These are phyloP conservation scores for Cornus suecica DNA, from an alignment of 148 eudicot genomes.

Conservation along the genomic window DNA sequence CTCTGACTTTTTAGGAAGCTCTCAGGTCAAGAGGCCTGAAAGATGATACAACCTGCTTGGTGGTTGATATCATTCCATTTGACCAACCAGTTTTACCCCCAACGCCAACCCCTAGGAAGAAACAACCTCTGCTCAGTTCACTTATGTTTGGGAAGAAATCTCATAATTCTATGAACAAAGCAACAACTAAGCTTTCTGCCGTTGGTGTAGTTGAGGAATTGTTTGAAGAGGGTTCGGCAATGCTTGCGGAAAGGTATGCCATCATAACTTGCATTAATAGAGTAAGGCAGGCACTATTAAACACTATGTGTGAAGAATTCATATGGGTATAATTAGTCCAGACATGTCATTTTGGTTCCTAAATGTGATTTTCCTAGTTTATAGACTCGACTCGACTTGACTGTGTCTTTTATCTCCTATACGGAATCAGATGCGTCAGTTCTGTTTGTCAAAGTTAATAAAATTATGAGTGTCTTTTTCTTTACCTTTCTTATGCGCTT, in stretches of 20 bases:
- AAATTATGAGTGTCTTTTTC: no score
- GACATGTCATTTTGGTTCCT: no score
- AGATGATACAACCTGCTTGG: conserved; percentile 97
- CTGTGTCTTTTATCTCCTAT: no score
- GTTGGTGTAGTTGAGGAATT: conserved; percentile 95
- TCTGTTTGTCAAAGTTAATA: no score
- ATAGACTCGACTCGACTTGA: no score
- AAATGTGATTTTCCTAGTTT: no score
- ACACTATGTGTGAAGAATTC: not conserved
- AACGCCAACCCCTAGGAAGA: conserved; percentile 47
- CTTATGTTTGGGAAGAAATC: conserved; percentile 61
- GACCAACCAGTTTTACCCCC: conserved; percentile 62
- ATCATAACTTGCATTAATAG: not conserved
- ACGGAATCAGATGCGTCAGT: no score
- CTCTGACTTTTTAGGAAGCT: conserved; percentile 64
- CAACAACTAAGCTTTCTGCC: conserved; percentile 68
- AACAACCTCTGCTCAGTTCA: conserved; percentile 57
- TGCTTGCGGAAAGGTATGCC: conserved; percentile 88
- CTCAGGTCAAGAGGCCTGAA: conserved; percentile 92
- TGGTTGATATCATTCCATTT: conserved; percentile 92
- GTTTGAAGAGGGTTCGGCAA: conserved; percentile 98
- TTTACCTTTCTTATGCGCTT: not conserved
- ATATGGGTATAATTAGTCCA: no score
- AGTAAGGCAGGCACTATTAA: not conserved
- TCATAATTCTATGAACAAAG: conserved; percentile 47